Base-by-base conservation (phyloP, 1,139 yeast genomes). In the Hyphopichia buzzinii region DNA sequence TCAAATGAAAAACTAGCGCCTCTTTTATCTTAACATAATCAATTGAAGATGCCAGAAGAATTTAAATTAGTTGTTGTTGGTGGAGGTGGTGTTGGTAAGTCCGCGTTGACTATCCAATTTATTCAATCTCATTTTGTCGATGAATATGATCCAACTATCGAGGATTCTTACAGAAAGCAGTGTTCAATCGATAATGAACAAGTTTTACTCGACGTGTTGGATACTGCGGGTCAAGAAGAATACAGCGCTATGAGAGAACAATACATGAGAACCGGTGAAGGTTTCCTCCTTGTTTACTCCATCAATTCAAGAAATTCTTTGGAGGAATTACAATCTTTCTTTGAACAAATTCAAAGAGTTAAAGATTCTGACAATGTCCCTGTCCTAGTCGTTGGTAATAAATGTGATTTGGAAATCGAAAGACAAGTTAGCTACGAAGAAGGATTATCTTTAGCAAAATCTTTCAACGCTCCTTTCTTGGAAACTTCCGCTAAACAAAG, bases 221-320 rank as follows among this genome's bases (percentile, higher is more conserved):
- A 92, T 62, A 92, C 98, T 29, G 97, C 98, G 12, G 98, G 98
- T 30, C 97, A 90, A 69, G 98, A 92, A 63, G 97, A 92, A 63
- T 92, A 89, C 62, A 81, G 90, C 39, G 95, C 97, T 22, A 84
- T 92, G 92, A 76, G 97, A 53, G 97, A 92, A 62, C 94, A 83
- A 52, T 75, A 94, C 66, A 92, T 92, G 81, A 77, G 96, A 44
- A 87, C 95, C 13, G 96, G 96, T 33, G 95, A 88, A 58, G 97
- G 96, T 13, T 89, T 87, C 54, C 64, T 89, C 37, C 66, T 89
- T 43, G 96, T 86, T 17, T 88, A 87, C 55, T 82, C 92, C 5
- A 89, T 88, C 46, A 85, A 89, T 37, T 85, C 89, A 43, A 72
- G 83, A 41, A 79, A 81, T 50, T 84, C 95, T 3, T 77, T 86